These are phyloP conservation scores for Diddensiella santjacobensis DNA, from an alignment of 805 yeast species.

Conservation along the genomic window DNA sequence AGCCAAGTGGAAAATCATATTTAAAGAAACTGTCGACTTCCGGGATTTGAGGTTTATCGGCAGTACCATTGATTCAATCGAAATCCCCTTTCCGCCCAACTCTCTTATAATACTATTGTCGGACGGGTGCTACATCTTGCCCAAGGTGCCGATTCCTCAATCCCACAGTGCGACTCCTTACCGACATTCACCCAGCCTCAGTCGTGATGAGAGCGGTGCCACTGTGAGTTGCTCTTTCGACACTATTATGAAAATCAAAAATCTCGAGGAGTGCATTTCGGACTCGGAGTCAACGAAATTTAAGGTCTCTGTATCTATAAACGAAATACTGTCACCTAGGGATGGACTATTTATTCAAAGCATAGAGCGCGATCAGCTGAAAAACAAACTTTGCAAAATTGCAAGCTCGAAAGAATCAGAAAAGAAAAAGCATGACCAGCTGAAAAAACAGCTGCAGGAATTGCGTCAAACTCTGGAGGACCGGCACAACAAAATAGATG, in stretches of 20 bases:
- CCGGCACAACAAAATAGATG: slow-evolving; percentile 9
- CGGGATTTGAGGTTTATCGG: slow-evolving; percentile 20
- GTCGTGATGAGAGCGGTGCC: slow-evolving; percentile 1
- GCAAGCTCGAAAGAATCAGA: slow-evolving; percentile 3
- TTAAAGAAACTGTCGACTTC: slow-evolving; percentile 13
- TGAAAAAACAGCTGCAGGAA: slow-evolving; percentile 11
- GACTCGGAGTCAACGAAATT: slow-evolving; percentile 27
- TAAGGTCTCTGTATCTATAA: slow-evolving; percentile 18
- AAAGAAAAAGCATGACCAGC: slow-evolving; percentile 1
- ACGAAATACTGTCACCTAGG: slow-evolving; percentile 11
- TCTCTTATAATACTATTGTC: slow-evolving; percentile 19
- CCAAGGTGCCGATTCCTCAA: not conserved
- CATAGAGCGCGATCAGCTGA: slow-evolving; percentile 8
- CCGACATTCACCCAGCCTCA: not conserved
- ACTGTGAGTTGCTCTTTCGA: slow-evolving; percentile 26
- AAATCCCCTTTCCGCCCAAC: slow-evolving; percentile 17
- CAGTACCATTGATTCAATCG: slow-evolving; percentile 16
- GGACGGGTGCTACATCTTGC: slow-evolving; percentile 23
- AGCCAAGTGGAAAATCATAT: slow-evolving; percentile 10
- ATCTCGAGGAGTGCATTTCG: slow-evolving; percentile 29
- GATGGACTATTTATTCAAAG: not conserved
- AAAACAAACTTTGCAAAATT: slow-evolving; percentile 3
- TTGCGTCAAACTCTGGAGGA: slow-evolving; percentile 13
- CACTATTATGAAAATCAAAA: slow-evolving; percentile 28
- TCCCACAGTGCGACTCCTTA: not conserved